phyloP scores from a whole-genome alignment of 108 stramenopile species.

The Bacterosira constricta region DNA sequence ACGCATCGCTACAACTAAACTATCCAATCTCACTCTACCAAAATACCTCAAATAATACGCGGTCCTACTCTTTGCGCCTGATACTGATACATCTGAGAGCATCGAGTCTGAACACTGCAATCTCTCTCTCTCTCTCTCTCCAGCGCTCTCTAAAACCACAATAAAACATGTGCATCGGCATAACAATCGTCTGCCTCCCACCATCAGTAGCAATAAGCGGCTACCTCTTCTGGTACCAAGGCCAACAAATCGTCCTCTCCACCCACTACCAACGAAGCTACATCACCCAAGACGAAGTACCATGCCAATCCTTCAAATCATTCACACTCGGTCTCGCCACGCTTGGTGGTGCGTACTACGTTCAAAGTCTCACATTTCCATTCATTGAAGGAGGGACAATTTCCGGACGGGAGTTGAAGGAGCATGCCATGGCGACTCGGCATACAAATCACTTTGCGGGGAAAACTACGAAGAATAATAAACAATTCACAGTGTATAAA shows the following conservation, averaged over 20 bases:
- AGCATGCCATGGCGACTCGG: not conserved
- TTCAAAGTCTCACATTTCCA: not conserved
- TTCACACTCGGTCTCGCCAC: not conserved
- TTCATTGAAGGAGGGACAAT: not conserved
- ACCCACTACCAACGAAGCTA: not conserved
- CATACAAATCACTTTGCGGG: not conserved
- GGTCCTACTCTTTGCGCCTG: too few relatives aligned
- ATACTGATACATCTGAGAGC: too few relatives aligned
- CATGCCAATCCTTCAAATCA: not conserved
- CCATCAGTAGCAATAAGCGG: not conserved
- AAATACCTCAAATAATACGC: too few relatives aligned
- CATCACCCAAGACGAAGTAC: not conserved
- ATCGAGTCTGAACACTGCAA: too few relatives aligned
- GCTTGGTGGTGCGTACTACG: not conserved
- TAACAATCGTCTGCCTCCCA: not conserved
- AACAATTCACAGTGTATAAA: conserved; percentile 3
- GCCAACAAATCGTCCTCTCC: not conserved
- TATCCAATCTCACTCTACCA: too few relatives aligned
- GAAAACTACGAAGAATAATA: too few relatives aligned
- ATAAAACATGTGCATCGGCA: conserved; percentile 6
- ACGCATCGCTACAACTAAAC: too few relatives aligned
- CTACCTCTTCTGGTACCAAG: not conserved
- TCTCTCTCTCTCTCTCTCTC: too few relatives aligned
- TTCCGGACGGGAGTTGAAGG: not conserved
- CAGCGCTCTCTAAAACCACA: too few relatives aligned